phyloP scores from a whole-genome alignment of 805 yeast genomes.

The Kodamaea neixiangensis region DNA sequence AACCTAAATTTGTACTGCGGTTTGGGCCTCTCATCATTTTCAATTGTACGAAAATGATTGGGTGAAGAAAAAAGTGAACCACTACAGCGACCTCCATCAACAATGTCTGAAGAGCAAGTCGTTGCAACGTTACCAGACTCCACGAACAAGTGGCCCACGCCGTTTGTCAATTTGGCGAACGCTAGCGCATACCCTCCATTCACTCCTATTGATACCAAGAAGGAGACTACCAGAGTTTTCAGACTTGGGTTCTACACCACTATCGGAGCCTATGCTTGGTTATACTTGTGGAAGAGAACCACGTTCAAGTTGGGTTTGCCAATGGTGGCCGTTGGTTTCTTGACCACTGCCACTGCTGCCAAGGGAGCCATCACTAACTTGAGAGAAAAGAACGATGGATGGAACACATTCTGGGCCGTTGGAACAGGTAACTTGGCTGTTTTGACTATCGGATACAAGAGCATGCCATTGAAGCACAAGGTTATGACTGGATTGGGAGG shows the following conservation, averaged over 20 bases:
- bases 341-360: slow-evolving; percentile 53
- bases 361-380: slow-evolving; percentile 55
- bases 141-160: slow-evolving; percentile 42
- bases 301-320: slow-evolving; percentile 44
- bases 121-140: slow-evolving; percentile 33
- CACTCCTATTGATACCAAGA: slow-evolving; percentile 57
- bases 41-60: slow-evolving; percentile 12
- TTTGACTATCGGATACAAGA: slow-evolving; percentile 46
- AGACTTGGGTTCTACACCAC: slow-evolving; percentile 49
- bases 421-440: slow-evolving; percentile 49
- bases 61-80: slow-evolving; percentile 7
- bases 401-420: slow-evolving; percentile 67
- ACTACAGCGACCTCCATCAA: slow-evolving; percentile 2
- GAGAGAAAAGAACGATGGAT: slow-evolving; percentile 62
- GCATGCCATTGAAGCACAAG: slow-evolving; percentile 44
- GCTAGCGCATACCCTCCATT: slow-evolving; percentile 48
- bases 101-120: slow-evolving; percentile 14
- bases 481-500: slow-evolving; percentile 42
- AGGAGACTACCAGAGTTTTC: slow-evolving; percentile 49
- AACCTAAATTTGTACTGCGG: neutral
- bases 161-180: slow-evolving; percentile 40
- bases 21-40: neutral
- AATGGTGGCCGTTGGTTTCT: slow-evolving; percentile 41
- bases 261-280: slow-evolving; percentile 50
- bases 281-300: slow-evolving; percentile 45